phyloP scores from a whole-genome alignment of 208 protist genomes.

The Leptomonas pyrrhocoris region DNA sequence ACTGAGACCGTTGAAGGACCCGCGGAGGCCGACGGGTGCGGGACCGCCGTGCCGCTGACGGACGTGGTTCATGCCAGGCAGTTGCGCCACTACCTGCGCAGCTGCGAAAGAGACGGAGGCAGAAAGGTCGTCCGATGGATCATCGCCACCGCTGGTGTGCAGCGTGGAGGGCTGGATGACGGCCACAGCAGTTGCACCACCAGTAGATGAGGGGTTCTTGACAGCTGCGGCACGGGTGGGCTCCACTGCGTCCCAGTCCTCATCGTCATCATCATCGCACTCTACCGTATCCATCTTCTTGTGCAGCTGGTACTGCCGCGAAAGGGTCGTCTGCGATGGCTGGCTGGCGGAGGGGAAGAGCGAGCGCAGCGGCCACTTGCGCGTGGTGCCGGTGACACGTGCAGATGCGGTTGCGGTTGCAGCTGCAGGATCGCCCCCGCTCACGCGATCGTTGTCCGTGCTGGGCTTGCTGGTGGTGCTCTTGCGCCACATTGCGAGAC shows the following conservation, averaged over 20 bases:
- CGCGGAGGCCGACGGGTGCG: background rate
- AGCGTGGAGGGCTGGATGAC: background rate
- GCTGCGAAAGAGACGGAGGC: background rate
- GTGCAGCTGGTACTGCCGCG: constrained; percentile 17
- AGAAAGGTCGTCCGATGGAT: background rate
- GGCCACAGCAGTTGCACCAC: background rate
- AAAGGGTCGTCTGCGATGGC: background rate
- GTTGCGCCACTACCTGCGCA: background rate
- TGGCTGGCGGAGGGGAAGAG: background rate
- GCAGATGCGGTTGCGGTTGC: background rate
- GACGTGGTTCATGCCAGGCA: constrained; percentile 12
- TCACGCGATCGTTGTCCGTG: too few relatives aligned
- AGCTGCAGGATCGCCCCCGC: too few relatives aligned
- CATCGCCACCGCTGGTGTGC: background rate
- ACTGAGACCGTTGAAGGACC: background rate
- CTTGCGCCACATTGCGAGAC: background rate
- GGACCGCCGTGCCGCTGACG: constrained; percentile 19
- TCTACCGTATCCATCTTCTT: constrained; percentile 27
- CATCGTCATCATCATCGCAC: too few relatives aligned
- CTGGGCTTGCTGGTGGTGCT: background rate
- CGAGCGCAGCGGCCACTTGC: constrained; percentile 10
- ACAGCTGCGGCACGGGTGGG: background rate
- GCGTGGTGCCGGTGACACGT: too few relatives aligned
- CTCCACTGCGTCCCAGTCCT: background rate
- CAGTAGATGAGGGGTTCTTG: background rate